Conservation (phyloP, 768 basidiomycete species). For the Pseudohyphozyma bogoriensis region DNA sequence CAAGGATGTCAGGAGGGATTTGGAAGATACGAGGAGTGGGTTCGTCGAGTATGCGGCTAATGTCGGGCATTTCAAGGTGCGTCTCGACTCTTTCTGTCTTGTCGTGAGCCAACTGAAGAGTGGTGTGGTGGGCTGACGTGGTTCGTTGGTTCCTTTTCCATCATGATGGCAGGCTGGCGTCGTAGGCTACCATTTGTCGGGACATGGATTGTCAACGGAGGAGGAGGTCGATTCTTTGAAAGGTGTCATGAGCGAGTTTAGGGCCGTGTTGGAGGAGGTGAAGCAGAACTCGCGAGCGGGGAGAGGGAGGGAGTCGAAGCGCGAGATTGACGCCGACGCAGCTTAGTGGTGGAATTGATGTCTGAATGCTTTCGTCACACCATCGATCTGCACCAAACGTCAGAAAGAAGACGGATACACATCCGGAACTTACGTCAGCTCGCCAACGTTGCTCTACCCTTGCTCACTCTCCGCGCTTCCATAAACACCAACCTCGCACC, state of each 20-base stretch:
- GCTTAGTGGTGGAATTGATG: too few species aligned
- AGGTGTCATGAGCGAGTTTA: conserved; percentile 30
- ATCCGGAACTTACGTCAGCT: too few species aligned
- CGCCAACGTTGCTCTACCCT: too few species aligned
- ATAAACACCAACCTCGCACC: too few species aligned
- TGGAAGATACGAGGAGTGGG: conserved; percentile 29
- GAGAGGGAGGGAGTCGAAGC: too few species aligned
- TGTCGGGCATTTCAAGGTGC: conserved; percentile 26
- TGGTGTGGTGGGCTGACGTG: too few species aligned
- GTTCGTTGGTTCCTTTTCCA: not conserved
- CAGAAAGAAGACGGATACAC: too few species aligned
- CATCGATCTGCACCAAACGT: too few species aligned
- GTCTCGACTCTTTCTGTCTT: not conserved
- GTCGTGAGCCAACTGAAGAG: too few species aligned
- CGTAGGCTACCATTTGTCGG: conserved; percentile 30
- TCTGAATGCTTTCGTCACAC: too few species aligned
- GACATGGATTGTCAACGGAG: conserved; percentile 24
- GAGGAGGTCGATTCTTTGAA: conserved; percentile 27
- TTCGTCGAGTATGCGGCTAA: conserved; percentile 19
- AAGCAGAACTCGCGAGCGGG: not conserved
- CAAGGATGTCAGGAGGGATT: conserved; percentile 13
- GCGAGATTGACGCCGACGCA: too few species aligned
- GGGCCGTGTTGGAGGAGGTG: conserved; percentile 18
- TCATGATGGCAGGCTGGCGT: conserved; percentile 24
- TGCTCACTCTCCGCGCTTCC: too few species aligned